phyloP scores from a whole-genome alignment of 345 rosid species.

The Acer saccharum region DNA sequence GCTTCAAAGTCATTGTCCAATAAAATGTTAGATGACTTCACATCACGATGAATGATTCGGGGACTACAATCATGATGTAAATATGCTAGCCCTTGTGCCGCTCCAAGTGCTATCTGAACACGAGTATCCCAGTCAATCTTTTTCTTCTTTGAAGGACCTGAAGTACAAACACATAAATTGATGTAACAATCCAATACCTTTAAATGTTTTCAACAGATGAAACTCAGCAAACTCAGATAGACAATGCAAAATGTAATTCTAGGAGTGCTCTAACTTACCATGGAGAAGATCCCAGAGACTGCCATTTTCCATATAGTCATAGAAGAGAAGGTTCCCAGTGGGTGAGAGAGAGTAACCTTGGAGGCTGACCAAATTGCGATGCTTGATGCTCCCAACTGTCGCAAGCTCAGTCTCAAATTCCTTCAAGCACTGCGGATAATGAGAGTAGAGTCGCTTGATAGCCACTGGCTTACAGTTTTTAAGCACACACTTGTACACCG shows the following conservation, averaged over 20 bases:
- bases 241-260: not conserved
- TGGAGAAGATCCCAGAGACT: conserved; percentile 98
- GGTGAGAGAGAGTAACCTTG: conserved; percentile 89
- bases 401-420: conserved; percentile 92
- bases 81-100: conserved; percentile 92
- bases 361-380: conserved; percentile 86
- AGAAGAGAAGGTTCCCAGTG: conserved; percentile 86
- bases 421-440: conserved; percentile 76
- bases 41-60: conserved; percentile 90
- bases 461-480: conserved; percentile 97
- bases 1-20: conserved; percentile 88
- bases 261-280: conserved; percentile 43
- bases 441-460: conserved; percentile 87
- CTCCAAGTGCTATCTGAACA: conserved; percentile 82
- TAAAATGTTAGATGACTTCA: conserved; percentile 87
- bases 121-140: conserved; percentile 85
- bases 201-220: not conserved
- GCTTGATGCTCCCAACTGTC: conserved; percentile 90
- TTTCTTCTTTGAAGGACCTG: conserved; percentile 81
- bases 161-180: conserved; percentile 12
- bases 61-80: conserved; percentile 97
- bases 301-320: conserved; percentile 97
- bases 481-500: conserved; percentile 89
- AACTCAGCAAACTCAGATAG: not conserved
- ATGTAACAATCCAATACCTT: not conserved